Base-by-base conservation (phyloP, 2,329 filamentous ascomycete species). In the Fusarium paranaense region DNA sequence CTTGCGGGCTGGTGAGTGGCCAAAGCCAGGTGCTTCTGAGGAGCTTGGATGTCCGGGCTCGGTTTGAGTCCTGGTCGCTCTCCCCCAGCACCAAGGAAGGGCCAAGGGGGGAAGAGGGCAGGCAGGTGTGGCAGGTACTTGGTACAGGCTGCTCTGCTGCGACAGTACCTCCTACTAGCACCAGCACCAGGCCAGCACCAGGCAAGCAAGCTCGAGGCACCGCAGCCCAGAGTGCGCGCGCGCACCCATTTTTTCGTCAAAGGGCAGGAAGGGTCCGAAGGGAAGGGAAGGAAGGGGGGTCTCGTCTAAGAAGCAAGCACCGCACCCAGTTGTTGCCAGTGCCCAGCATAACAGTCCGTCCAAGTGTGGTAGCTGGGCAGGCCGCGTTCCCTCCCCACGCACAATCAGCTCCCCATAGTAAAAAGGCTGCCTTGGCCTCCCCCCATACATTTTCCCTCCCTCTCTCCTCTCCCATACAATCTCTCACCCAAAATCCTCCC, bases 321-420 rank as follows among this genome's bases (percentile, higher is more conserved):
- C 71, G 65, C 50, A 45, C 50, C 67, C 67, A 71, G 68, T 66
- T 78, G 68, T 67, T 78, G 67, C 70, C 78, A 78, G 72, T 69
- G 69, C 72, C 69, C 71, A 72, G 72, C 76, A 76, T 71, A 77
- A 76, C 70, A 75, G 72, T 73, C 70, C 68, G 72, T 73, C 61
- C 61, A 64, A 77, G 76, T 78, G 74, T 78, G 74, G 78, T 75
- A 78, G 74, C 71, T 77, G 71, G 74, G 69, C 69, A 77, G 74
- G 76, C 71, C 76, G 75, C 76, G 75, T 77, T 78, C 76, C 68
- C 78, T 78, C 78, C 81, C 81, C 83, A 81, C 86, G 72, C 73
- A 84, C 87, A 90, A 90, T 90, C 88, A 90, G 86, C 87, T 87
- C 83, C 86, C 86, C 88, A 88, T 88, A 89, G 88, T 90, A 90